These are phyloP conservation scores for Citeromyces hawaiiensis DNA, from an alignment of 1,139 yeast species.

Conservation along the genomic window DNA sequence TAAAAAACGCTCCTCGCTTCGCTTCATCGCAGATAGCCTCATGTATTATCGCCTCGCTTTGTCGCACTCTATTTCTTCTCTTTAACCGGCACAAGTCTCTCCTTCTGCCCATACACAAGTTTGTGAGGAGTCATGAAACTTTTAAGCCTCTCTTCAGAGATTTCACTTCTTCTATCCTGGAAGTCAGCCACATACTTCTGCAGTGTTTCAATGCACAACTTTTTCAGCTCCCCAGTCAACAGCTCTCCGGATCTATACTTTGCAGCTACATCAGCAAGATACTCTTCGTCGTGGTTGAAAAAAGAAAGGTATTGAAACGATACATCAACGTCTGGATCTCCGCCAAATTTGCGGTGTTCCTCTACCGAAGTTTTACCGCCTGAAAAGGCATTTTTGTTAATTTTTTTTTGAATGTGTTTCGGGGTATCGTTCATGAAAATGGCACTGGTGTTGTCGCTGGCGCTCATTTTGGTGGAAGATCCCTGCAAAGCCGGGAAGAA, in stretches of 20 bases:
- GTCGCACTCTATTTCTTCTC: slow-evolving; percentile 15
- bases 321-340: slow-evolving; percentile 92
- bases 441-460: slow-evolving; percentile 68
- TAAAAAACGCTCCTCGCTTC: neutral
- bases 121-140: slow-evolving; percentile 79
- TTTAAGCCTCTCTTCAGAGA: slow-evolving; percentile 55
- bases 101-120: slow-evolving; percentile 59
- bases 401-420: slow-evolving; percentile 83
- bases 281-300: slow-evolving; percentile 79
- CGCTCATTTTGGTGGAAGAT: slow-evolving; percentile 93
- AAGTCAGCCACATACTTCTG: slow-evolving; percentile 69
- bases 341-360: slow-evolving; percentile 83
- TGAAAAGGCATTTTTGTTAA: slow-evolving; percentile 92
- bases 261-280: slow-evolving; percentile 46
- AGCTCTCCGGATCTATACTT: slow-evolving; percentile 72
- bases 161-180: slow-evolving; percentile 63
- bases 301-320: slow-evolving; percentile 87
- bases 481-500: slow-evolving; percentile 99
- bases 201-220: slow-evolving; percentile 67
- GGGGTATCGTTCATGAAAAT: slow-evolving; percentile 94
- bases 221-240: slow-evolving; percentile 89
- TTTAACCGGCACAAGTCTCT: slow-evolving; percentile 56
- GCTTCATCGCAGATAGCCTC: too few species aligned
- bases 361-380: slow-evolving; percentile 87
- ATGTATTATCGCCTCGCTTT: too few species aligned